Evolutionary conservation across 2,329 filamentous ascomycete species (phyloP).

Genomic region (Pyricularia sp.): DNA sequence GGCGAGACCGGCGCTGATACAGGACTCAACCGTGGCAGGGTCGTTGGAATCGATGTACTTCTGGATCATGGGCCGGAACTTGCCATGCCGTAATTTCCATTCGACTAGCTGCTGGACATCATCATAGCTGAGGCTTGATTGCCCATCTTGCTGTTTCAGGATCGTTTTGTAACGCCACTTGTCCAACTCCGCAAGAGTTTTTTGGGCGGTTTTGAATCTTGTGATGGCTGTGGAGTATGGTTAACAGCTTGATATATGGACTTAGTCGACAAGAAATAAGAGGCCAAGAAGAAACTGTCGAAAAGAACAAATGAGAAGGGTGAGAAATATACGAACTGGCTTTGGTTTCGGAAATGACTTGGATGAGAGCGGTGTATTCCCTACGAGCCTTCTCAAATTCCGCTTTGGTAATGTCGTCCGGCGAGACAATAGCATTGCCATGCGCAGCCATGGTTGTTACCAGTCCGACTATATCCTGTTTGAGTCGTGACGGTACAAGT

Average conservation of each 20-base stretch:
- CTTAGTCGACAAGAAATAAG: neutral
- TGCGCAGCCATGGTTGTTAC: neutral
- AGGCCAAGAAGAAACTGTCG: neutral
- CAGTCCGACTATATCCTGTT: neutral
- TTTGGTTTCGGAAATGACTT: conserved; percentile 33
- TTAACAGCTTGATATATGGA: neutral
- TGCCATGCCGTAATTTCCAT: conserved; percentile 63
- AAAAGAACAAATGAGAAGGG: neutral
- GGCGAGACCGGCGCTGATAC: conserved; percentile 41
- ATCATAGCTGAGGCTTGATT: conserved; percentile 35
- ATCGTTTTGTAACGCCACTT: conserved; percentile 48
- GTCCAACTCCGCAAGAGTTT: conserved; percentile 48
- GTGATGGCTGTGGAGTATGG: neutral
- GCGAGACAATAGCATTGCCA: neutral
- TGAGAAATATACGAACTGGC: conserved; percentile 23
- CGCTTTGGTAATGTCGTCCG: conserved; percentile 16
- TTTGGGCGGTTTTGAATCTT: conserved; percentile 33
- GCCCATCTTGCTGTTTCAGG: conserved; percentile 29
- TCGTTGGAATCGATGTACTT: conserved; percentile 55
- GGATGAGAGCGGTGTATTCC: conserved; percentile 1
- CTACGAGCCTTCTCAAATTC: conserved; percentile 16
- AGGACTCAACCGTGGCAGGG: conserved; percentile 30
- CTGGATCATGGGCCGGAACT: conserved; percentile 51
- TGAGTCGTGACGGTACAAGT: neutral
- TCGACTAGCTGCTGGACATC: conserved; percentile 54